Base-by-base conservation (phyloP, 2,329 filamentous ascomycete species). In the Dothideomycetes sp. region DNA sequence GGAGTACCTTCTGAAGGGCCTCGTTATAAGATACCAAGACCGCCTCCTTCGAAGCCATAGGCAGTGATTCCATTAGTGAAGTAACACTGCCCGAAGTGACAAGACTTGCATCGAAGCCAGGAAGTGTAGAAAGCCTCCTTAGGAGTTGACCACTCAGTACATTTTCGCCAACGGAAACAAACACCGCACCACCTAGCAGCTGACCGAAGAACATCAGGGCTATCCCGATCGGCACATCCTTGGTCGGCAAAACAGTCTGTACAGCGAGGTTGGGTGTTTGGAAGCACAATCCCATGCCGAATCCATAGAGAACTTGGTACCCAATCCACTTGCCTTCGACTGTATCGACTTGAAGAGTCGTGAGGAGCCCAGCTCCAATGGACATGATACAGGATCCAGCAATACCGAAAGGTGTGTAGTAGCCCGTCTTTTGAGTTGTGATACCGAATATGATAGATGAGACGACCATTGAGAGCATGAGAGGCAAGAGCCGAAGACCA, bases 391-490 rank as follows among this genome's bases (percentile, higher is more conserved):
- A 49, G 1, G 57, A 55, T 10, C 43, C 45, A 16, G 52, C 42
- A 31, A 68, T 57, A 53, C 69, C 62, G 50, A 69, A 69, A 3
- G 65, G 66, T 0, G 64, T 67, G 55, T 70, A 69, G 56, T 69
- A 69, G 31, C 67, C 67, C 27, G 66, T 42, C 2, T 50, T 45
- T 4, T 63, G 65, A 37, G 68, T 58, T 16, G 53, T 32, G 30
- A 48, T 54, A 35, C 67, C 66, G 16, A 53, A 49, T 17, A 59
- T 29, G 45, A 69, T 57, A 37, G 61, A 63, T 40, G 64, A 43
- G 51, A 68, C 45, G 47, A 69, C 66, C 22, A 68, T 52, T 27
- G 58, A 58, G 19, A 70, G 58, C 35, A 69, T 62, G 39, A 66
- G 55, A 12, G 66, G 65, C 4, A 70, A 53, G 43, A 66, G 67